A percentile compares a stretch with the other conserved stretches of the same genome.
These are phyloP conservation scores for Ormosia emarginata DNA, from an alignment of 306 rosid species.

Conservation along the genomic window DNA sequence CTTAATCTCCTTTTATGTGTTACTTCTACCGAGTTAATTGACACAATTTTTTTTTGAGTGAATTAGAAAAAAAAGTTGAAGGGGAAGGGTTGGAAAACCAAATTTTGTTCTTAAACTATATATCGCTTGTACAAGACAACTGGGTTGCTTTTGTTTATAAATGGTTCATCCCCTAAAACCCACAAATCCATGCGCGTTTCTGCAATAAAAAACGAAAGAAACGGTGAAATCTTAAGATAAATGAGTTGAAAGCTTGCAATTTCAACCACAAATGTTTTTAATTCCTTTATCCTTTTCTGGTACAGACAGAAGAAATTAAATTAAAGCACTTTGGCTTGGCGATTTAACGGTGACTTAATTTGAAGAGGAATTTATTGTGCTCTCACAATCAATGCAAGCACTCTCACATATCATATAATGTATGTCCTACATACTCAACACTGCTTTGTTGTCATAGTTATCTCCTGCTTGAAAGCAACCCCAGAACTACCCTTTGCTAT, in stretches of 20 bases:
- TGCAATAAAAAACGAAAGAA: neutral
- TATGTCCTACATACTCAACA: constrained; percentile 29
- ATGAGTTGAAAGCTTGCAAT: neutral
- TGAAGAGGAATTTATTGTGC: constrained; percentile 31
- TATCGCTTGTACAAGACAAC: neutral
- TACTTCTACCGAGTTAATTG: too few species aligned
- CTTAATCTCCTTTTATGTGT: too few species aligned
- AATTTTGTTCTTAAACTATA: neutral
- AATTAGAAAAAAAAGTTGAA: too few species aligned
- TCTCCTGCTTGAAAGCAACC: constrained; percentile 84
- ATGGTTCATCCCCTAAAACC: constrained; percentile 27
- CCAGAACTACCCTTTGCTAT: constrained; percentile 45
- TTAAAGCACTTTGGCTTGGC: constrained; percentile 34
- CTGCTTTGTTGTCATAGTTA: constrained; percentile 57
- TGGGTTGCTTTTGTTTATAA: neutral
- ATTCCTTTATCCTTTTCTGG: neutral
- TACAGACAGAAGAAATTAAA: constrained; percentile 16
- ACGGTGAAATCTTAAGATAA: neutral
- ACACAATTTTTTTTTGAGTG: too few species aligned
- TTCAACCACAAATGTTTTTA: constrained; percentile 29
- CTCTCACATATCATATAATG: constrained; percentile 17
- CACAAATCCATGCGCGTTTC: constrained; percentile 7
- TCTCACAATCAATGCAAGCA: constrained; percentile 36
- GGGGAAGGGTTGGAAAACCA: too few species aligned
- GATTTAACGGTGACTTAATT: constrained; percentile 20